These are phyloP conservation scores for Kluyveromyces starmeri DNA, from an alignment of 805 yeast species.

Conservation along the genomic window DNA sequence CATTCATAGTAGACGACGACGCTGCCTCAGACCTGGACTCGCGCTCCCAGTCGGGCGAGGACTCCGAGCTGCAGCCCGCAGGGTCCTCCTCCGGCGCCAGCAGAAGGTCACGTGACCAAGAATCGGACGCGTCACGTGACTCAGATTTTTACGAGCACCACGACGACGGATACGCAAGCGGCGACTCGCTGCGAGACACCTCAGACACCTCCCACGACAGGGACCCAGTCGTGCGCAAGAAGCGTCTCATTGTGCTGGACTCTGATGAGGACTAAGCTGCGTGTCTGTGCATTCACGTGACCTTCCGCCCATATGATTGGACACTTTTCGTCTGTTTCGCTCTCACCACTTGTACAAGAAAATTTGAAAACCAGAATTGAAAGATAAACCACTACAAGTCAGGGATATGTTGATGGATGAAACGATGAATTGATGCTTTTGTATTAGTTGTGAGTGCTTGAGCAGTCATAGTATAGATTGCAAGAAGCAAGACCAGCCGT, in stretches of 20 bases:
- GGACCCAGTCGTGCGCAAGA: constrained; percentile 12
- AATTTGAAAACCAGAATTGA: no score
- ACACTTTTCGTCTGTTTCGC: no score
- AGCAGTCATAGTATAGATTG: no score
- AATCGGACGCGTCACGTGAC: constrained; percentile 8
- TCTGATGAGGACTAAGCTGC: constrained; percentile 26
- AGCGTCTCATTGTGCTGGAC: constrained; percentile 18
- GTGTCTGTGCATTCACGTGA: no score
- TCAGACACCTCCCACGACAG: not conserved
- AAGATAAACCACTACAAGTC: no score
- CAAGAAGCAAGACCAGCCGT: no score
- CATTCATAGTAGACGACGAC: constrained; percentile 11
- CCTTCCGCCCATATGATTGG: no score
- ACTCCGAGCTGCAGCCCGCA: constrained; percentile 7
- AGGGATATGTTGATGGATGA: no score
- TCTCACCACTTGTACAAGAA: no score
- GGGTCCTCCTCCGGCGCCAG: not conserved
- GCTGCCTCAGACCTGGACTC: constrained; percentile 9
- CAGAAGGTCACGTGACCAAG: not conserved
- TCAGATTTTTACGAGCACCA: constrained; percentile 26
- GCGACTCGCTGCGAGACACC: constrained; percentile 17
- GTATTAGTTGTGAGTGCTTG: no score
- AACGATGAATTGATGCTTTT: no score
- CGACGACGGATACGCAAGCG: constrained; percentile 26
- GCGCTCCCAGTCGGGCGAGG: constrained; percentile 4